Conservation (phyloP, 2,329 filamentous ascomycete species). For the Aspergillus pseudoviridinutans region DNA sequence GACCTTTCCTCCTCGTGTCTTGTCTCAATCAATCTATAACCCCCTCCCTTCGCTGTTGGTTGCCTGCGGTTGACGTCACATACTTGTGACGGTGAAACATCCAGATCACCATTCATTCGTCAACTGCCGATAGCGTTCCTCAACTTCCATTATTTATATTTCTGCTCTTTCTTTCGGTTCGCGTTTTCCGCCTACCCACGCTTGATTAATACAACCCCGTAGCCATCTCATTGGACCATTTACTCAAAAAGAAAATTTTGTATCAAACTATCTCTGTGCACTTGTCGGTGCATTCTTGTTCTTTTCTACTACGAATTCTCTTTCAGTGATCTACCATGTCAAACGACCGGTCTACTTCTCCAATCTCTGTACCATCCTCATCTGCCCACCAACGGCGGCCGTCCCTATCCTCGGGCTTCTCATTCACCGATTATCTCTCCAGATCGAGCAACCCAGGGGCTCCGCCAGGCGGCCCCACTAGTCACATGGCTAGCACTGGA, state of each 20-base stretch:
- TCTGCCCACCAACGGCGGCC: conserved; percentile 41
- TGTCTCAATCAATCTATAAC: too few relatives aligned
- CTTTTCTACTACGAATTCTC: not conserved
- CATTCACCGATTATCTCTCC: conserved; percentile 40
- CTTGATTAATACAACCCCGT: not conserved
- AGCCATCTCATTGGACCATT: not conserved
- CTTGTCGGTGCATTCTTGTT: not conserved
- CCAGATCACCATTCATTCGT: not conserved
- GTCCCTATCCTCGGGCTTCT: conserved; percentile 42
- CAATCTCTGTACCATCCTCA: conserved; percentile 35
- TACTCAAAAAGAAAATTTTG: not conserved
- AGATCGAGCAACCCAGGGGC: conserved; percentile 22
- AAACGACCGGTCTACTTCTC: conserved; percentile 37
- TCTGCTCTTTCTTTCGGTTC: too few relatives aligned
- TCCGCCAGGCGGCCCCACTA: conserved; percentile 17
- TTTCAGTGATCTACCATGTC: conserved; percentile 36
- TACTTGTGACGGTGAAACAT: not conserved
- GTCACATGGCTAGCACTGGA: conserved; percentile 51
- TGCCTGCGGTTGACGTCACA: not conserved
- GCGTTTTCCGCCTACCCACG: too few relatives aligned
- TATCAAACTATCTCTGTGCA: not conserved
- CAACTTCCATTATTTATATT: too few relatives aligned
- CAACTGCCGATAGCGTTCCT: not conserved
- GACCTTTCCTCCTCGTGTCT: not conserved
- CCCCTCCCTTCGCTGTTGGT: not conserved